Evolutionary conservation across 2,329 filamentous ascomycete genomes (phyloP).

Genomic region (Scleromitrula shiraiana): DNA sequence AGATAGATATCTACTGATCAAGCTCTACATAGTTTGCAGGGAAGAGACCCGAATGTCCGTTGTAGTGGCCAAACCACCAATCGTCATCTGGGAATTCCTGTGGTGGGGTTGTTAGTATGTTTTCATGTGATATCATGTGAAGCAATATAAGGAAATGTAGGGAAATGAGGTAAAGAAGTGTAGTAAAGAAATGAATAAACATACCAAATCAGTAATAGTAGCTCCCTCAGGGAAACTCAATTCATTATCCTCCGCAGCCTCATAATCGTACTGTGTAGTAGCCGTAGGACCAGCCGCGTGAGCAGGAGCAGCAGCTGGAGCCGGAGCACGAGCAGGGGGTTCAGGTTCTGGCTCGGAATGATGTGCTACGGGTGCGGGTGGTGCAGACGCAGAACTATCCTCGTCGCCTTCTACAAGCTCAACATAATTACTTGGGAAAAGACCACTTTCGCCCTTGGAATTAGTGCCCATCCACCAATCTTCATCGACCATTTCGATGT

Average conservation of each 20-base stretch:
- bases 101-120: slow-evolving; percentile 11
- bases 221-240: slow-evolving; percentile 83
- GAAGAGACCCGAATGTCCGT: slow-evolving; percentile 77
- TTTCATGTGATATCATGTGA: background rate
- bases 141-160: background rate
- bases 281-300: slow-evolving; percentile 36
- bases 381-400: slow-evolving; percentile 26
- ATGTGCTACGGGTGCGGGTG: slow-evolving; percentile 28
- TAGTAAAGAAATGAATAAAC: slow-evolving; percentile 27
- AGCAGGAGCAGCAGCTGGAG: slow-evolving; percentile 47
- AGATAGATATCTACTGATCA: slow-evolving; percentile 20
- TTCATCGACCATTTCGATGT: slow-evolving; percentile 95
- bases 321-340: slow-evolving; percentile 28
- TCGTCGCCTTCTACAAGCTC: slow-evolving; percentile 65
- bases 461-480: slow-evolving; percentile 99
- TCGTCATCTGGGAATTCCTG: slow-evolving; percentile 96
- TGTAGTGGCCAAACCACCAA: slow-evolving; percentile 83
- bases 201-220: slow-evolving; percentile 68
- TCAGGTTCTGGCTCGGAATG: slow-evolving; percentile 16
- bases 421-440: slow-evolving; percentile 98
- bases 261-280: slow-evolving; percentile 88
- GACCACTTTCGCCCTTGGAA: slow-evolving; percentile 68
- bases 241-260: slow-evolving; percentile 90
- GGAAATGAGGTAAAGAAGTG: no score
- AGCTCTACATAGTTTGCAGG: slow-evolving; percentile 63